Base-by-base conservation (phyloP, 1,139 yeast genomes). In the Yamadazyma atmosphaerica region DNA sequence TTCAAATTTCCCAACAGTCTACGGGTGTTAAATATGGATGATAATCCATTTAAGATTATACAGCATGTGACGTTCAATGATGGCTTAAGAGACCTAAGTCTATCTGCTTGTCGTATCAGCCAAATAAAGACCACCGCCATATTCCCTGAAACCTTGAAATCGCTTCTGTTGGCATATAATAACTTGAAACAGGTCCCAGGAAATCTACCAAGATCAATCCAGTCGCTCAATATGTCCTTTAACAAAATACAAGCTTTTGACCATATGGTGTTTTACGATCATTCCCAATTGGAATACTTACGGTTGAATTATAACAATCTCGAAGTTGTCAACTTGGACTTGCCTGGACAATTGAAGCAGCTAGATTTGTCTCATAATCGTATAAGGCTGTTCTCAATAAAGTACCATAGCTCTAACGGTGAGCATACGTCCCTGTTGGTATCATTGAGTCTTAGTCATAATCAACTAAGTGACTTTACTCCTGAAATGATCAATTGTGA, bases 11-110 rank as follows among this genome's bases (percentile, higher is more conserved):
- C 60, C n/a, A 18, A 35, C 2, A 25, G 40, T 10, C 35, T 58
- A 4, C 39, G 39, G 31, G 49, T 55, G 5, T 36, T 60, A 22
- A 58, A 54, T 41, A 41, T 58, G 30, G 63, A 59, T 41, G 52
- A 50, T 33, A 57, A 60, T 37, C 19, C 35, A 13, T 33, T 59
- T 12, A 26, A 36, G 11, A 29, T 17, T 2, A 29, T 56, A 8
- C 38, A 37, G 19, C 38, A 47, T 33, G 19, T 47, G 4, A 36
- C 35, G 5, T 49, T 55, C 34, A 49, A 48, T 4, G 34, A 44
- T 4, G 33, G 46, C 2, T 34, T 59, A 16, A 36, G 34, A 25
- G 61, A 57, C 32, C 42, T 60, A 33, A 56, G 61, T 39, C 39
- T 55, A 18, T 45, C 42, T 33, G 63, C 62, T 0, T 56, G 63